phyloP scores from a whole-genome alignment of 1,139 yeast species.

The Pneumocystis sp. region DNA sequence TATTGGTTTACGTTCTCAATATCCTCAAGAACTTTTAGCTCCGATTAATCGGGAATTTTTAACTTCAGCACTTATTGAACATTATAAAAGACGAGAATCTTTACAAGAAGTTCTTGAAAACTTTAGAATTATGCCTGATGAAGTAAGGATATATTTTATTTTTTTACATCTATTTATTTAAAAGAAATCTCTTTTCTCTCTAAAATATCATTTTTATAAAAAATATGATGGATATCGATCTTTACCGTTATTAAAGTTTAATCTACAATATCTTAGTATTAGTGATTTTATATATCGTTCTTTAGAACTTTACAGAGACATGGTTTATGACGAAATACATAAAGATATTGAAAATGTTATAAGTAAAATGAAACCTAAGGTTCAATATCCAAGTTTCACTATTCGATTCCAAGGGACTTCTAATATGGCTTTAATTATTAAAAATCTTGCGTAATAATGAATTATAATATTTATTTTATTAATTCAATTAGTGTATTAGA shows the following conservation, averaged over 20 bases:
- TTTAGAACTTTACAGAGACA: conserved; percentile 17
- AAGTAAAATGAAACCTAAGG: conserved; percentile 18
- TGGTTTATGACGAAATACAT: conserved; percentile 18
- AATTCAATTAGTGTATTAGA: conserved; percentile 15
- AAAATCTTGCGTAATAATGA: conserved; percentile 11
- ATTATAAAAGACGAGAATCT: conserved; percentile 11
- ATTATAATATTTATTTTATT: not conserved
- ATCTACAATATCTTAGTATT: conserved; percentile 24
- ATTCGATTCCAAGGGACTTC: conserved; percentile 21
- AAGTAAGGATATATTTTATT: not conserved
- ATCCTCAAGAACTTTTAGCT: not conserved
- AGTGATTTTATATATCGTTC: conserved; percentile 26
- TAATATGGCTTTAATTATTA: conserved; percentile 21
- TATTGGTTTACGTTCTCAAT: not conserved
- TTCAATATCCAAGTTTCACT: conserved; percentile 4
- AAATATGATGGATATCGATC: conserved; percentile 8
- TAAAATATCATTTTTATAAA: conserved; percentile 5
- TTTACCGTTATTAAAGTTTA: conserved; percentile 17
- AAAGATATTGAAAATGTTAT: conserved; percentile 20
- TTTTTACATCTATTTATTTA: conserved; percentile 13
- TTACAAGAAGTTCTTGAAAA: conserved; percentile 8
- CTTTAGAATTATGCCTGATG: not conserved
- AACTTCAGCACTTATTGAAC: conserved; percentile 16
- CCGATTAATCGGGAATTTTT: conserved; percentile 9
- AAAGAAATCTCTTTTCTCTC: conserved; percentile 10